Conservation (phyloP, 164 flowering plant genomes). For the Sextonia rubra region DNA sequence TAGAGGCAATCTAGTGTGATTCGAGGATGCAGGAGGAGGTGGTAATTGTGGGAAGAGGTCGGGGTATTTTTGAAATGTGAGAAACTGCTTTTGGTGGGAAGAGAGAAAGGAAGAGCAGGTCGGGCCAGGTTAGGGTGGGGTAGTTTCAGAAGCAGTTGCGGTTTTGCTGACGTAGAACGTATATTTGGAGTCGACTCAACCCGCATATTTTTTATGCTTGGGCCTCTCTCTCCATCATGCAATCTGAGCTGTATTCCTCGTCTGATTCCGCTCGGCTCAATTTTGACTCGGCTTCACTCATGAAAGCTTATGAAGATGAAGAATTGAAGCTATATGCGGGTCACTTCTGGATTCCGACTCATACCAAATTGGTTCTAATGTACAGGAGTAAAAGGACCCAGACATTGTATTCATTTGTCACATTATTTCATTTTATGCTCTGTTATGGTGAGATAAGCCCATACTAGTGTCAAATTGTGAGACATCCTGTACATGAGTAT, state of each 20-base stretch:
- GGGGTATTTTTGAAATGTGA: not conserved
- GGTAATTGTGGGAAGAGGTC: not conserved
- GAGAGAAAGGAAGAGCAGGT: not conserved
- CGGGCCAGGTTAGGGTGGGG: not conserved
- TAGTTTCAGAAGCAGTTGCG: not conserved
- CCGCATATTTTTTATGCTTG: constrained; percentile 4
- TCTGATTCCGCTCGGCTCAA: not conserved
- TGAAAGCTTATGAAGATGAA: too few species aligned
- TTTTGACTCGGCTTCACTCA: not conserved
- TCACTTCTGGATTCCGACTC: too few species aligned
- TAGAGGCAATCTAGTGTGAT: too few species aligned
- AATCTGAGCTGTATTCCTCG: constrained; percentile 6
- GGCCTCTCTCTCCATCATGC: constrained; percentile 3
- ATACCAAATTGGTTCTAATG: too few species aligned
- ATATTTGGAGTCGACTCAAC: constrained; percentile 6
- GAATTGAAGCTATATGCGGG: too few species aligned
- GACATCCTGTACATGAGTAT: too few species aligned
- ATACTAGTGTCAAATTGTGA: too few species aligned
- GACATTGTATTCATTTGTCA: too few species aligned
- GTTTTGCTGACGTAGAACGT: not conserved
- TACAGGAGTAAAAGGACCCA: too few species aligned
- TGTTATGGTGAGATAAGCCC: too few species aligned
- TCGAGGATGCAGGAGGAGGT: too few species aligned
- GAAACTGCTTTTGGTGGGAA: not conserved
- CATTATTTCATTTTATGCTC: too few species aligned